phyloP scores from a whole-genome alignment of 768 basidiomycete genomes.

The Glaciozyma antarctica region DNA sequence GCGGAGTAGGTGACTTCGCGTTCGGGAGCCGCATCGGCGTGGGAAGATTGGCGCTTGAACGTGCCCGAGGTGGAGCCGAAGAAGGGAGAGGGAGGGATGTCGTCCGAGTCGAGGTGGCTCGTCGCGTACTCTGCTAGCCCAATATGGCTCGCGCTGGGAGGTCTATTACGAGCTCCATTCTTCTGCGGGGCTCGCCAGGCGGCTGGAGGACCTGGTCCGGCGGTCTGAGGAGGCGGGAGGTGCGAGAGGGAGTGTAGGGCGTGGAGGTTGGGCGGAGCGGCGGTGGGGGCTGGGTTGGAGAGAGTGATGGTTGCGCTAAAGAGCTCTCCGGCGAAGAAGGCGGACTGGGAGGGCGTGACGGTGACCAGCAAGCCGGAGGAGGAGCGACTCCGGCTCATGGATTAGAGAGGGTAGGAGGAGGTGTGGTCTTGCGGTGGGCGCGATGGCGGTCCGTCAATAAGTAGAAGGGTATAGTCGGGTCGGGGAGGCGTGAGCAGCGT shows the following conservation, averaged over 20 bases:
- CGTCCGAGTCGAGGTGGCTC: constrained; percentile 8
- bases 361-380: constrained; percentile 32
- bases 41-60: background rate
- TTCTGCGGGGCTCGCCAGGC: background rate
- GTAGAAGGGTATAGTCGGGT: no score
- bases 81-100: constrained; percentile 14
- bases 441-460: no score
- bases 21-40: background rate
- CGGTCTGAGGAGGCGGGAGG: constrained; percentile 9
- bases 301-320: constrained; percentile 79
- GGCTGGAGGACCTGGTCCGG: background rate
- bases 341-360: constrained; percentile 61
- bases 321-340: constrained; percentile 85
- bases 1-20: background rate
- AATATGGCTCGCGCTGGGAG: constrained; percentile 19
- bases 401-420: no score
- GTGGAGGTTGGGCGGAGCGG: constrained; percentile 39
- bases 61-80: background rate
- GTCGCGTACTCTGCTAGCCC: constrained; percentile 19
- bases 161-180: constrained; percentile 45
- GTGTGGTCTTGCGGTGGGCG: no score
- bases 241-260: constrained; percentile 36
- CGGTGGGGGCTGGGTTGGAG: constrained; percentile 54
- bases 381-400: no score
- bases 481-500: no score